Base-by-base conservation (phyloP, 2,329 filamentous ascomycete genomes). In the Aspergillus sergii region DNA sequence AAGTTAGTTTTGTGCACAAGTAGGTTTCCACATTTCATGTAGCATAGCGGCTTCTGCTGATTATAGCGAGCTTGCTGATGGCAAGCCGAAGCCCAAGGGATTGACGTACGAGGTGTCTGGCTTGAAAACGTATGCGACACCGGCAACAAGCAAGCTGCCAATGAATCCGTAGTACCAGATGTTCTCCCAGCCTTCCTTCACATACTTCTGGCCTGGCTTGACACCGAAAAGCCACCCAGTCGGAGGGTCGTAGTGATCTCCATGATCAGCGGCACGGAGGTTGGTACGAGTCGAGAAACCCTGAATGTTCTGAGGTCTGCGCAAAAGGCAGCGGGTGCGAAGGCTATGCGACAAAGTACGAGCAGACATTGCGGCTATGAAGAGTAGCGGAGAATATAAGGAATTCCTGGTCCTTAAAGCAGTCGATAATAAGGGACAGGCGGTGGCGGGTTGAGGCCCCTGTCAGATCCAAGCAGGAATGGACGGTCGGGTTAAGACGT, bases 161-260 rank as follows among this genome's bases (percentile, higher is more conserved):
- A 89, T 91, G 80, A 96, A 93, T 57, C 94, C 93, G 78, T 91
- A 92, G 78, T 90, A 90, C 84, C 91, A 94, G 61, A 93, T 81
- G 69, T 85, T 88, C 86, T 99, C 95, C 95, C 95, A 99, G 58
- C 94, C 95, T 83, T 99, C 95, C 79, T 93, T 91, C 86, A 96
- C 88, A 77, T 92, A 89, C 85, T 97, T 96, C 88, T 97, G 92
- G 67, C 94, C 94, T 41, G 95, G 95, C 84, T 93, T 94, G 73
- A 97, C 87, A 70, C 94, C 94, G 80, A 92, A 97, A 73, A 99
- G 88, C 92, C 93, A 97, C 73, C 95, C 95, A 61, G 84, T 86
- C 3, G 95, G 94, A 55, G 94, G 89, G 71, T 99, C 95, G 81
- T 93, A 99, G 78, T 93, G 91, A 71, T 88, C 85, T 73, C 88